Evolutionary conservation across 345 rosid species (phyloP).

Genomic region (Murraya paniculata): DNA sequence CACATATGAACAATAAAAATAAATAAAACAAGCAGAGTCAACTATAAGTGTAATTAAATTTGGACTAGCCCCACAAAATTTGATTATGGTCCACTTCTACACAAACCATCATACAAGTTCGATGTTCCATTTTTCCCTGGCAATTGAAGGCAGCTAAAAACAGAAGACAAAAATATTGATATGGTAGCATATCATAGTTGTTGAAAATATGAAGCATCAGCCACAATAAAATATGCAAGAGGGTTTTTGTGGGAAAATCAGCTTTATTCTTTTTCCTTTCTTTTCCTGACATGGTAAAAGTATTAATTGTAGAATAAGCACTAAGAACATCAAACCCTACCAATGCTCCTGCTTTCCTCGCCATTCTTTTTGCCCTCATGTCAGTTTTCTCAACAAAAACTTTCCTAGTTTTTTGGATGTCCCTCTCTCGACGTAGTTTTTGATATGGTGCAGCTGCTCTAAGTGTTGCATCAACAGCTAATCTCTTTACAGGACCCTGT

Average conservation of each 20-base stretch:
- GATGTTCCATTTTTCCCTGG: background rate
- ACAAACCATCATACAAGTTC: background rate
- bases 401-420: conserved; percentile 63
- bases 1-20: background rate
- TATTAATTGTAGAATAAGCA: background rate
- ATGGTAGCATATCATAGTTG: background rate
- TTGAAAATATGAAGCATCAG: background rate
- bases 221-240: background rate
- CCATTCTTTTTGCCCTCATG: conserved; percentile 99
- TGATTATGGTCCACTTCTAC: background rate
- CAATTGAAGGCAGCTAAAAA: conserved; percentile 9
- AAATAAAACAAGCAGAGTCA: background rate
- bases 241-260: background rate
- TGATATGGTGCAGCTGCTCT: conserved; percentile 99
- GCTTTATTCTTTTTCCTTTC: background rate
- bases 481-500: conserved; percentile 92
- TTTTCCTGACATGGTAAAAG: background rate
- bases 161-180: background rate
- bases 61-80: background rate
- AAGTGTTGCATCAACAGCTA: conserved; percentile 97
- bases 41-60: background rate
- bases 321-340: conserved; percentile 40
- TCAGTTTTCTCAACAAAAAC: conserved; percentile 94
- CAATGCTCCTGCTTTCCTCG: conserved; percentile 98
- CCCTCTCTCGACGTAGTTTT: conserved; percentile 82